Base-by-base conservation (phyloP, 2,329 filamentous ascomycete genomes). In the Ascomycota sp. region DNA sequence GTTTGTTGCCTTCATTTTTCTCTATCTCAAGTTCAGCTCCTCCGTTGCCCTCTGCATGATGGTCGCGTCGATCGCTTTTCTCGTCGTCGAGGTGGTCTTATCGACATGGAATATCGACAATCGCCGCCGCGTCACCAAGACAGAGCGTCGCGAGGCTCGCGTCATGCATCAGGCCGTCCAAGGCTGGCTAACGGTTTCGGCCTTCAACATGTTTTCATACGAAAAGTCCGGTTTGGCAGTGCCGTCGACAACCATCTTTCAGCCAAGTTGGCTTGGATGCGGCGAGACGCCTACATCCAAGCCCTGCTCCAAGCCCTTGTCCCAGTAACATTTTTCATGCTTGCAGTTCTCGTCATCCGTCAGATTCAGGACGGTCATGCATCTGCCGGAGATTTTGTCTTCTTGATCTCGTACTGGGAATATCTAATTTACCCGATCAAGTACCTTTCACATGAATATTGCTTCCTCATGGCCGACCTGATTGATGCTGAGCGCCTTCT, bases 401-500 rank as follows among this genome's bases (percentile, higher is more conserved):
- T 71, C 13, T 48, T 80, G 15, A 55, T 75, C 12, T 61, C 65
- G 25, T 79, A 77, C 46, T 80, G 74, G 74, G 48, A 52, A 7
- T 40, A 40, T 17, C 35, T 41, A 48, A 60, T 45, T 35, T 65
- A 35, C 32, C 52, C 52, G 2, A 37, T 57, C 42, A 42, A 45
- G 38, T 52, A 42, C 15, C 44, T 52, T 4, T 44, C 43, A 8
- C 37, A 40, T 25, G 40, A 43, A 11, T 48, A 47, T 8, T 38
- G 39, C 7, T 35, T 36, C 8, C 32, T 47, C 19, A 36, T 43
- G 29, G 36, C 38, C 0, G 61, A 67, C 28, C 50, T 80, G 17
- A 65, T 78, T 24, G 69, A 78, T 40, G 69, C 73, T 0, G 74
- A 80, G 41, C 59, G 68, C 3, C 51, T 75, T 5, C 54, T 65